Evolutionary conservation across 2,329 filamentous ascomycete species (phyloP).

Genomic region (Massarina eburnea): DNA sequence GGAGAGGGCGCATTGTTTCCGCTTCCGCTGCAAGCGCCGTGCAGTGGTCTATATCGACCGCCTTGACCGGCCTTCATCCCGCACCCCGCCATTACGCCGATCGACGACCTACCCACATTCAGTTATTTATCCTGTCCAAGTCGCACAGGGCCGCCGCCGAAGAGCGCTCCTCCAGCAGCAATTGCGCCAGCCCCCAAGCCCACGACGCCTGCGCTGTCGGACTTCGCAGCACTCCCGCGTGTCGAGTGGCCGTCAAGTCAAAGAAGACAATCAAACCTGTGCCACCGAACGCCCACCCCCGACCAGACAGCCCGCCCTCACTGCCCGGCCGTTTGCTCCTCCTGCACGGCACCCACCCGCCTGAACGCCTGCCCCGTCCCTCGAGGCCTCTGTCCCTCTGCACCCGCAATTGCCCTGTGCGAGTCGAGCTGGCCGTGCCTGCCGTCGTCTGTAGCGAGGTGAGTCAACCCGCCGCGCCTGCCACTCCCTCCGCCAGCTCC

Average conservation of each 20-base stretch:
- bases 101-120: conserved; percentile 24
- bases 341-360: conserved; percentile 14
- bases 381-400: not conserved
- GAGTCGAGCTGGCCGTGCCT: conserved; percentile 12
- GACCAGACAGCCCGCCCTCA: conserved; percentile 2
- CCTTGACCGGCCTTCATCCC: conserved; percentile 10
- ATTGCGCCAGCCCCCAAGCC: conserved; percentile 6
- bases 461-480: conserved; percentile 38
- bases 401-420: conserved; percentile 7
- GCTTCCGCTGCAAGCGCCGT: conserved; percentile 6
- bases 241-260: conserved; percentile 26
- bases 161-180: conserved; percentile 13
- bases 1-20: conserved; percentile 10
- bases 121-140: conserved; percentile 21
- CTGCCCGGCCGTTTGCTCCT: conserved; percentile 24
- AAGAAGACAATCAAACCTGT: conserved; percentile 27
- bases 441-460: conserved; percentile 26
- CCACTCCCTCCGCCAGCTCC: conserved; percentile 9
- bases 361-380: conserved; percentile 3
- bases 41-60: conserved; percentile 1
- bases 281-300: conserved; percentile 19
- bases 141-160: conserved; percentile 26
- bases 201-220: conserved; percentile 8
- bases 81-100: conserved; percentile 34
- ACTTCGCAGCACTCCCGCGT: conserved; percentile 10